Evolutionary conservation across 78 protist genomes (phyloP), one percentile per base, ranked within the genome.

Genomic region (Andalucia godoyi): DNA sequence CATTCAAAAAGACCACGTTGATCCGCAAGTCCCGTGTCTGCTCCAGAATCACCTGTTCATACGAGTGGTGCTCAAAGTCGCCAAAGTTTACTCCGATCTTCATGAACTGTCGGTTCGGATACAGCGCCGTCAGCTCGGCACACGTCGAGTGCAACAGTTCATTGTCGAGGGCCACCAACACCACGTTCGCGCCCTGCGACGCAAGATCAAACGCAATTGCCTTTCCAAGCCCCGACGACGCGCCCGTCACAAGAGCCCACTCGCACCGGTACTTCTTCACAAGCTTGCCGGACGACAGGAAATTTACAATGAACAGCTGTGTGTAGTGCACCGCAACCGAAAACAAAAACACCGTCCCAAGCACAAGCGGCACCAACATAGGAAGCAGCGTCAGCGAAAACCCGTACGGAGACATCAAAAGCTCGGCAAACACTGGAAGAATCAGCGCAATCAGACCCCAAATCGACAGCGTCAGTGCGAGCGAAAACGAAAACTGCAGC

Each of bases 171-270:
- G 77, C 69, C 12, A 72, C 66, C 17, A 72, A 47, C 25, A 72
- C 63, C 15, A 72, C 69, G 46, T 72, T 45, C 62, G 49, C 9
- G 30, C 55, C 61, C 53, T 72, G 77, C 25, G 23, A 0, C 42
- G 27, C 36, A 12, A 72, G 49, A 9, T 5, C 13, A 18, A 29
- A 33, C 12, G 68, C 70, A 18, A 72, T 39, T 36, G 60, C 57
- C 23, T 41, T 25, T 37, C 77, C 77, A 47, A 72, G 37, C 23
- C 77, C 77, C 6, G 54, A 38, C 21, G 55, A 38, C 37, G 70
- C 7, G 30, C 77, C 77, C 23, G 77, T 72, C 13, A 72, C 70
- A 17, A 72, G 55, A 30, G 59, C 77, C 77, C 77, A 72, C 23
- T 9, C 0, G 6, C 61, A 39, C 12, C 21, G 2, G 71, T 65